Conservation (phyloP, 257 asterid genomes). For the Jaltomata sinuosa region DNA sequence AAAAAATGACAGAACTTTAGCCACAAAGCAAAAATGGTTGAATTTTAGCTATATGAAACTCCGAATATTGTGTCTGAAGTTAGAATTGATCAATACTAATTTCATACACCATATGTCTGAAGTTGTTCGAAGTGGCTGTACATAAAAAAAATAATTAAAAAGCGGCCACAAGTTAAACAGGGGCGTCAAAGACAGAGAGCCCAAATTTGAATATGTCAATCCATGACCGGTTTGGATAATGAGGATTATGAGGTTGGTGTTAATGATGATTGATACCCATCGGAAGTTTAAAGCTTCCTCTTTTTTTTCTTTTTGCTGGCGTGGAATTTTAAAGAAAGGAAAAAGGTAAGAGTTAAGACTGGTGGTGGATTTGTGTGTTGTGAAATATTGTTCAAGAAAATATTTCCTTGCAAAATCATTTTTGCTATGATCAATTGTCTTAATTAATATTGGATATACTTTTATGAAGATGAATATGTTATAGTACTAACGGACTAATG, state of each 20-base stretch:
- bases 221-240: not conserved
- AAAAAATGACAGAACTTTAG: not conserved
- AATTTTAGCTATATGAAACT: not conserved
- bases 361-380: not conserved
- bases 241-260: not conserved
- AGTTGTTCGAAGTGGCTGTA: not conserved
- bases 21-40: not conserved
- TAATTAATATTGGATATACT: not conserved
- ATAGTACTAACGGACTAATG: too few relatives aligned
- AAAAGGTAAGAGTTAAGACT: too few relatives aligned
- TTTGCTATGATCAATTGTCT: not conserved
- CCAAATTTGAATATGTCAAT: not conserved
- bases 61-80: not conserved
- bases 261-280: too few relatives aligned
- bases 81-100: not conserved
- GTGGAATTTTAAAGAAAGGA: too few relatives aligned
- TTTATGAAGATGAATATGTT: too few relatives aligned
- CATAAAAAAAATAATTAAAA: not conserved
- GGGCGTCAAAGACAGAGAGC: not conserved
- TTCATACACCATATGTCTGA: not conserved
- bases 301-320: too few relatives aligned
- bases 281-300: too few relatives aligned
- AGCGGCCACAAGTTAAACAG: not conserved
- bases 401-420: not conserved
- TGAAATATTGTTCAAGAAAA: not conserved